phyloP scores from a whole-genome alignment of 164 flowering plant genomes.

The Pachysandra terminalis region DNA sequence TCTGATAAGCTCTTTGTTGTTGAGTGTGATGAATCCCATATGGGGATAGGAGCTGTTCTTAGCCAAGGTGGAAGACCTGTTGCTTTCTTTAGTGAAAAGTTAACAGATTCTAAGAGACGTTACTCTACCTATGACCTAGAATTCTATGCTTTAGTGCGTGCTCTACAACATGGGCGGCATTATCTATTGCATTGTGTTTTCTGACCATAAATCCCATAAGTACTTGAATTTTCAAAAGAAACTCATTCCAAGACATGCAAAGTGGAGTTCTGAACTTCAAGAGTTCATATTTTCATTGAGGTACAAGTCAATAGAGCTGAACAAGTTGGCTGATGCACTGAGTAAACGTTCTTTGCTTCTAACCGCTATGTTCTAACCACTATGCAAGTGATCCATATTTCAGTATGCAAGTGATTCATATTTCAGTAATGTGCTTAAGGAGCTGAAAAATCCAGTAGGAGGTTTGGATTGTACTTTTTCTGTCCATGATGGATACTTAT shows the following conservation, averaged over 20 bases:
- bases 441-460: too few species aligned
- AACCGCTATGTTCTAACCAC: too few species aligned
- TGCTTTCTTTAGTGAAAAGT: neutral
- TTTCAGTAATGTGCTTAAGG: neutral
- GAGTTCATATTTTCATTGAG: neutral
- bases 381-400: neutral
- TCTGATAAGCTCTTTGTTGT: neutral
- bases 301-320: neutral
- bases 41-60: neutral
- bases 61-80: neutral
- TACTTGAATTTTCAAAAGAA: neutral
- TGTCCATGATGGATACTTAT: too few species aligned
- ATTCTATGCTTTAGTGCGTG: neutral
- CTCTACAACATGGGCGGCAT: neutral
- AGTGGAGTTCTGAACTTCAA: neutral
- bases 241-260: neutral
- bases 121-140: too few species aligned
- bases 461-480: too few species aligned
- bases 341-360: neutral
- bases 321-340: neutral
- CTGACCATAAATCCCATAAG: neutral
- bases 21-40: neutral
- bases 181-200: neutral
- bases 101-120: neutral
- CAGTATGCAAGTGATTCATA: neutral